Evolutionary conservation across 2,329 filamentous ascomycete genomes (phyloP), one percentile per base, ranked within the genome.

Genomic region (Fusarium sp.): DNA sequence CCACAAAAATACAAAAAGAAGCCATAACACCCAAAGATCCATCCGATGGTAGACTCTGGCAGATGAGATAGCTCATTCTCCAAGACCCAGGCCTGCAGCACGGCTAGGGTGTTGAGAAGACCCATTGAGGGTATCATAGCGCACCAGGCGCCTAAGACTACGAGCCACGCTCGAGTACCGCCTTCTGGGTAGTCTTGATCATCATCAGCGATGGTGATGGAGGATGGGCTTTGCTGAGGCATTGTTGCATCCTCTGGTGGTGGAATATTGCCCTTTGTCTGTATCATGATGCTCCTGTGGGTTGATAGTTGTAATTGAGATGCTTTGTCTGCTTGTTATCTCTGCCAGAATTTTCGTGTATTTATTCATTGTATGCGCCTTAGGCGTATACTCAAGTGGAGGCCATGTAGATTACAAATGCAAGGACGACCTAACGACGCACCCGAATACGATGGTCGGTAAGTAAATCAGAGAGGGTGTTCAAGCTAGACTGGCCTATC

Each of bases 1-100:
- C 93, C 92, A 59, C 91, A 90, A 77, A 94, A 92, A 80, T 94
- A 93, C 15, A 91, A 86, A 43, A 94, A 85, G 78, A 94, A 95
- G 25, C 90, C 87, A 76, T 93, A 94, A 59, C 93, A 84, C 73
- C 90, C 89, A 74, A 94, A 93, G 66, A 95, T 93, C 93, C 93
- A 95, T 2, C 91, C 92, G 37, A 92, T 88, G 7, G 85, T 87
- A 12, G 89, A 89, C 50, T 90, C 87, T 37, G 84, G 87, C 72
- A 92, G 89, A 12, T 85, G 82, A 8, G 83, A 82, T 12, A 95
- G 84, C 70, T 94, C 90, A 74, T 95, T 84, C n/a, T 85, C 86
- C 43, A 87, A 83, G 30, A 94, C 84, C 80, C 93, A 93, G 10
- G 90, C 87, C 79, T 94, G 89, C 80, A 93, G 90, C 0, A 91